Evolutionary conservation across 495 filamentous ascomycete species (phyloP), one percentile per base, ranked within the genome.

Genomic region (Cercophora sp.): DNA sequence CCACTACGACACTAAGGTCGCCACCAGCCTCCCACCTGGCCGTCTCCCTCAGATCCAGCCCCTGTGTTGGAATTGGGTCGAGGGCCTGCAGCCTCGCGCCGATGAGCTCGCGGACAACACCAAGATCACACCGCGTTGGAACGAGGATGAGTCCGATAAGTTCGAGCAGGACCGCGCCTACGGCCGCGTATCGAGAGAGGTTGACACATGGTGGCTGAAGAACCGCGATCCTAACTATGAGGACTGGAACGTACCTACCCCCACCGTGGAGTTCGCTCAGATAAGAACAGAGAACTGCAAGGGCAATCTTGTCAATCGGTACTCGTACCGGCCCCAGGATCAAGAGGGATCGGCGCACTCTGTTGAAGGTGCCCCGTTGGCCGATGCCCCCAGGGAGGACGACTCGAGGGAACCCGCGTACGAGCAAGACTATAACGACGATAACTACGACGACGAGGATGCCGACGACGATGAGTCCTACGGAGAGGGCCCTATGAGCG

Each of bases 401-500:
- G 64, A 80, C 65, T 51, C 70, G 5, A 58, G 58, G 6, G 65
- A 85, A 4, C 55, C 55, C n/a, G 64, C 6, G 57, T 68, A 67
- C 34, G 66, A 57, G 26, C 68, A 69, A 10, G 74, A 76, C 29
- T 76, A 76, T 44, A 68, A 73, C 41, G 75, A 77, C 20, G 68
- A 68, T 22, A 61, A 69, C 62, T 61, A 65, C 19, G 85, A 87
- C 16, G 88, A 89, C 35, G 85, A 88, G 44, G 86, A 90, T 35
- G 82, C 86, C 18, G 85, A 88, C 19, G 90, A 95, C 48, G 87
- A 91, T 58, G 86, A 88, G 42, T 84, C 83, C 2, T 85, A 88
- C 54, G 85, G 85, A 18, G 90, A 91, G 48, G 88, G 89, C 19
- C 88, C 87, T 36, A 85, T 95, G 67, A 86, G 86, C 24, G 91